phyloP scores from a whole-genome alignment of 805 yeast species.

The Myxozyma lipomycoides region DNA sequence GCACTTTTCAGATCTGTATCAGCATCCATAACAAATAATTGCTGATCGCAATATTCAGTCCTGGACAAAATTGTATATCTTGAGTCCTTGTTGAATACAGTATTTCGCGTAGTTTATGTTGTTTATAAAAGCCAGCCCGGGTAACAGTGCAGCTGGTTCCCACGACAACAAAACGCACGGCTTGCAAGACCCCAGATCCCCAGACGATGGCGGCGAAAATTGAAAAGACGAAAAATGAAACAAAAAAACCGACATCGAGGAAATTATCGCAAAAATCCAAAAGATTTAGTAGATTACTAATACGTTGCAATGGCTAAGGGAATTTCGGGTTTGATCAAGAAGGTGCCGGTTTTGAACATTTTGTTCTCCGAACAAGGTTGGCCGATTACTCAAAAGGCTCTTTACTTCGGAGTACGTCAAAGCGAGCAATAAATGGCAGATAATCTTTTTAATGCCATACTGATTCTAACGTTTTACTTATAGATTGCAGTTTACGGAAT shows the following conservation, averaged over 20 bases:
- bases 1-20: slow-evolving; percentile 25
- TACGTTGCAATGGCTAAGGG: slow-evolving; percentile 10
- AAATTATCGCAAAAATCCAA: neutral
- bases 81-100: no score
- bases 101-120: no score
- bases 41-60: no score
- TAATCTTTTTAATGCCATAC: no score
- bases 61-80: no score
- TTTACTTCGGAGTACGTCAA: slow-evolving; percentile 14
- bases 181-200: neutral
- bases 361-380: slow-evolving; percentile 16
- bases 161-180: neutral
- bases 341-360: slow-evolving; percentile 5
- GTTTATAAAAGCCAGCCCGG: neutral
- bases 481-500: neutral
- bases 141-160: neutral
- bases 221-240: no score
- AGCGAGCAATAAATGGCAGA: no score
- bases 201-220: no score
- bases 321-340: neutral
- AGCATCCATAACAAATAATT: slow-evolving; percentile 13
- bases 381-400: slow-evolving; percentile 22
- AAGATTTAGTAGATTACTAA: neutral
- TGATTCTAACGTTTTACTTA: neutral
- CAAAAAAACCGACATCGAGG: neutral